A percentile compares a stretch with the other conserved stretches of the same genome.
phyloP scores from a whole-genome alignment of 176 grass and related monocot species.

The Canna indica region DNA sequence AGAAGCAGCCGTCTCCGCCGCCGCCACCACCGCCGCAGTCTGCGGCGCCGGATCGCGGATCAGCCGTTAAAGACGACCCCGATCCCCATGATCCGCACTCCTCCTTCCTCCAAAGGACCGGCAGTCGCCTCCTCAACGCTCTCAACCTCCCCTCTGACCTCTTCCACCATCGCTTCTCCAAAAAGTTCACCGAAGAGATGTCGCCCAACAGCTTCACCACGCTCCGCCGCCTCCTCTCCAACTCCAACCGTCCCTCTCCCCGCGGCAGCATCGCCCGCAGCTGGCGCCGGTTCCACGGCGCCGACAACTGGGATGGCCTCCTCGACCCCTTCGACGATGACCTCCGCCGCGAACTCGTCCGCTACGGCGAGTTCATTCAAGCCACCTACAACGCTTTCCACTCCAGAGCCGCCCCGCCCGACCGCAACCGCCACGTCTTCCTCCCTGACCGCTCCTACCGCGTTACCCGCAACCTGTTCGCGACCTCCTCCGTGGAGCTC shows the following conservation, averaged over 20 bases:
- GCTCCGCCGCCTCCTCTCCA: slow-evolving; percentile 1
- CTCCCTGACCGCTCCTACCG: slow-evolving; percentile 20
- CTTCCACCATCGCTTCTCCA: not conserved
- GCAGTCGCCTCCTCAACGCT: not conserved
- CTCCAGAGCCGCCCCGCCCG: slow-evolving; percentile 21
- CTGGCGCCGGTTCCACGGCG: slow-evolving; percentile 36
- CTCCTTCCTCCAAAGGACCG: not conserved
- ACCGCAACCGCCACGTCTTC: slow-evolving; percentile 20
- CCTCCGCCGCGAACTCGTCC: slow-evolving; percentile 36
- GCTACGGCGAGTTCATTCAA: slow-evolving; percentile 38
- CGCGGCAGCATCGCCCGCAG: slow-evolving; percentile 18
- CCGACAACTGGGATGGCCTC: slow-evolving; percentile 35
- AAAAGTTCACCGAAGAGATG: not conserved
- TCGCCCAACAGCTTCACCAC: not conserved
- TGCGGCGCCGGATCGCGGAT: not conserved
- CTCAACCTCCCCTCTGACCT: not conserved
- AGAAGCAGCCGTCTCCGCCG: not conserved
- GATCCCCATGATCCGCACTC: not conserved
- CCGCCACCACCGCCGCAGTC: not conserved
- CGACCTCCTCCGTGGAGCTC: slow-evolving; percentile 9
- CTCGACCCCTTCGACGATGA: slow-evolving; percentile 35
- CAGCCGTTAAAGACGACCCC: not conserved
- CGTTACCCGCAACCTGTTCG: slow-evolving; percentile 35
- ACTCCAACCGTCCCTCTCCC: not conserved
- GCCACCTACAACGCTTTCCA: slow-evolving; percentile 29